phyloP scores from a whole-genome alignment of 1,284 basidiomycete genomes.

The Irpex sp. region DNA sequence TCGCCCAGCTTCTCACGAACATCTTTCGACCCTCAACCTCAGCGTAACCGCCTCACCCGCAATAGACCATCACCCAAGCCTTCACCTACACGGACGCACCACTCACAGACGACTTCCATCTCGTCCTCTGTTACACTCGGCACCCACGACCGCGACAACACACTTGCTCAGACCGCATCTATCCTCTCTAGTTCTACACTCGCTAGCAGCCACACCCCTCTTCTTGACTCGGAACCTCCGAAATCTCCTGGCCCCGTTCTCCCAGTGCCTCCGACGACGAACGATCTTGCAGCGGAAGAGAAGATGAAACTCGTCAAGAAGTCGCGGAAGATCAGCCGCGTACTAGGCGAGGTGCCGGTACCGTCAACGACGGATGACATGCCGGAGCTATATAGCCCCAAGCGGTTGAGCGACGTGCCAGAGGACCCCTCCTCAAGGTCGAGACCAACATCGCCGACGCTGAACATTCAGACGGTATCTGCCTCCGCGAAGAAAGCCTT shows the following conservation, averaged over 20 bases:
- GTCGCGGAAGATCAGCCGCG: conserved; percentile 38
- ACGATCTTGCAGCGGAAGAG: conserved; percentile 32
- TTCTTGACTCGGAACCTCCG: conserved; percentile 9
- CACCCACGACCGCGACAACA: not conserved
- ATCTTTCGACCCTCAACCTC: conserved; percentile 10
- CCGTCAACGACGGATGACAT: conserved; percentile 17
- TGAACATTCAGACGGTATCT: conserved; percentile 7
- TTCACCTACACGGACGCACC: not conserved
- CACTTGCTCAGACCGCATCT: not conserved
- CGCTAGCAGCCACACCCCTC: not conserved
- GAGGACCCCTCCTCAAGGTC: conserved; percentile 15
- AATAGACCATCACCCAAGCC: conserved; percentile 1
- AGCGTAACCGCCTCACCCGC: not conserved
- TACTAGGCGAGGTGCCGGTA: conserved; percentile 35
- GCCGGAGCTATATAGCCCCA: conserved; percentile 6
- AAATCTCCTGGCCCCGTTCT: conserved; percentile 15
- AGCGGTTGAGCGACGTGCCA: conserved; percentile 13
- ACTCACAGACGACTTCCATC: not conserved
- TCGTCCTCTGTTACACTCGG: not conserved
- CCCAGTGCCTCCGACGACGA: conserved; percentile 29
- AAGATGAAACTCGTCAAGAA: conserved; percentile 39
- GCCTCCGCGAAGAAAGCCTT: conserved; percentile 15
- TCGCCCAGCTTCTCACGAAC: conserved; percentile 13
- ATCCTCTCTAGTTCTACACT: conserved; percentile 4
- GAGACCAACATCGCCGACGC: conserved; percentile 13